Evolutionary conservation across 2,329 filamentous ascomycete genomes (phyloP).

Genomic region (Fusarium sp.): DNA sequence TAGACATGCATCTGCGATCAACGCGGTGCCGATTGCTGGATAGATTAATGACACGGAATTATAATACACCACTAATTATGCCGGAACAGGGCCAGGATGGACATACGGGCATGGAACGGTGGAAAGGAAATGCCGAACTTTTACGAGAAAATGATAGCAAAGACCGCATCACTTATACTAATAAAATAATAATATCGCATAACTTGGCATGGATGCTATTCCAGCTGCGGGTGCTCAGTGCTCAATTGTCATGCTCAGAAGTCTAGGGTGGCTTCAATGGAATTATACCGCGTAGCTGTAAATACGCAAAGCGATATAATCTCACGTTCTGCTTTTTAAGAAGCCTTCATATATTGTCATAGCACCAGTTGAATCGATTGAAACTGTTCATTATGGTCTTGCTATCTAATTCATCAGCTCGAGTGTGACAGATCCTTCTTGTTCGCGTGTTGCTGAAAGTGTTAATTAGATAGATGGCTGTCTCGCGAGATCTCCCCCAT

Average conservation of each 20-base stretch:
- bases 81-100: not conserved
- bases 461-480: not conserved
- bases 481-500: accelerated
- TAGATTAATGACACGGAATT: not conserved
- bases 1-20: not conserved
- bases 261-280: not conserved
- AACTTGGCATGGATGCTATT: not conserved
- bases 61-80: not conserved
- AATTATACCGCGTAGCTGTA: too few species aligned
- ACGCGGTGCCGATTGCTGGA: not conserved
- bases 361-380: accelerated
- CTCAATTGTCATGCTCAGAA: not conserved
- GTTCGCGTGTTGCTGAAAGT: not conserved
- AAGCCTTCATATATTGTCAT: not conserved
- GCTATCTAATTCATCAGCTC: not conserved
- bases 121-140: not conserved
- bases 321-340: not conserved
- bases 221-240: not conserved
- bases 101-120: not conserved
- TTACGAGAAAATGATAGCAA: not conserved
- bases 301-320: not conserved
- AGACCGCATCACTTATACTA: not conserved
- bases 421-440: too few species aligned
- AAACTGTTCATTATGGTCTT: accelerated
- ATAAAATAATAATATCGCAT: not conserved